Evolutionary conservation across 2,329 filamentous ascomycete species (phyloP).

Genomic region (Stylonectria norvegica): DNA sequence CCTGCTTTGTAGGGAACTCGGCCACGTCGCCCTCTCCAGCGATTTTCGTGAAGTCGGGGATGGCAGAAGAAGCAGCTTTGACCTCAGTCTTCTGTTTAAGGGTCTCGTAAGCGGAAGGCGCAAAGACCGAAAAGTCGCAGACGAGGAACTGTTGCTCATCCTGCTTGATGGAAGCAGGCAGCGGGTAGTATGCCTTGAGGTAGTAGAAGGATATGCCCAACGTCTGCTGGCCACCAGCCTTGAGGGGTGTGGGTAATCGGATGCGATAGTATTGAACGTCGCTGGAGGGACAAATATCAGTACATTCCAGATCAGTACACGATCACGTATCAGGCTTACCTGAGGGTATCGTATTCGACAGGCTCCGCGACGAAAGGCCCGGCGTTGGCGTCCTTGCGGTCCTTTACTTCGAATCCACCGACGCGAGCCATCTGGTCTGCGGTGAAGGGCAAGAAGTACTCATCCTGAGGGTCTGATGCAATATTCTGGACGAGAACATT

Average conservation of each 20-base stretch:
- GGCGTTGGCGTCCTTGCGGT: constrained; percentile 74
- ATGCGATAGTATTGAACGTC: constrained; percentile 81
- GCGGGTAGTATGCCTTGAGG: constrained; percentile 73
- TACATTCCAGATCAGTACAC: background rate
- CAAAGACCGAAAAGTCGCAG: constrained; percentile 83
- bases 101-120: constrained; percentile 77
- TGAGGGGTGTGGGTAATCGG: constrained; percentile 70
- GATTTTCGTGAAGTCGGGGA: constrained; percentile 82
- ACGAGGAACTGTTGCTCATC: constrained; percentile 80
- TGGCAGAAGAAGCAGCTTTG: constrained; percentile 74
- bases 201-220: constrained; percentile 82
- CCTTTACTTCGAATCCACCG: constrained; percentile 85
- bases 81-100: constrained; percentile 96
- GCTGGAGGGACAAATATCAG: constrained; percentile 41
- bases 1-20: constrained; percentile 73
- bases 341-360: constrained; percentile 62
- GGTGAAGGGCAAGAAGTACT: constrained; percentile 90
- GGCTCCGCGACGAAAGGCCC: constrained; percentile 66
- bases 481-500: constrained; percentile 94
- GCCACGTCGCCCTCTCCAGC: constrained; percentile 58
- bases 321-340: constrained; percentile 36
- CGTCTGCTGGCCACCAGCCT: constrained; percentile 74
- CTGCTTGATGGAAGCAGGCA: constrained; percentile 81
- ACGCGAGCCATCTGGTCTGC: constrained; percentile 70
- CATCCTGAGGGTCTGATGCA: constrained; percentile 71